Evolutionary conservation across 2,329 filamentous ascomycete species (phyloP).

Genomic region (Cercospora sp.): DNA sequence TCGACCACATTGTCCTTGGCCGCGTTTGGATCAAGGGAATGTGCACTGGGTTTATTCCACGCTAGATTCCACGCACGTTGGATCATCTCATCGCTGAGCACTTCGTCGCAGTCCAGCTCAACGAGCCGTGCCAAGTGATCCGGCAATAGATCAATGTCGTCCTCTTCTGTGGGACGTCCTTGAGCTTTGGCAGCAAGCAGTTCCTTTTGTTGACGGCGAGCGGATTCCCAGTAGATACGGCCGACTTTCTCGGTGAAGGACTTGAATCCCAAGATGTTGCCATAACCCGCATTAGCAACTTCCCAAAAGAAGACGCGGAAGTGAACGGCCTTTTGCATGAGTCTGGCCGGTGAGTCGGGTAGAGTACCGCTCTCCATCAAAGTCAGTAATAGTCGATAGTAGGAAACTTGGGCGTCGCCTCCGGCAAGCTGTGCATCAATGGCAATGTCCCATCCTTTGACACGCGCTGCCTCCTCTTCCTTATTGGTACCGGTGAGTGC

Average conservation of each 20-base stretch:
- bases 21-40: conserved; percentile 65
- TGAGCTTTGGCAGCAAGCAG: conserved; percentile 32
- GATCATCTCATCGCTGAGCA: conserved; percentile 73
- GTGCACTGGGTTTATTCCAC: conserved; percentile 76
- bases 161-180: conserved; percentile 39
- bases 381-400: conserved; percentile 79
- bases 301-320: conserved; percentile 88
- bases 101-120: conserved; percentile 76
- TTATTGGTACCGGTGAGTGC: conserved; percentile 75
- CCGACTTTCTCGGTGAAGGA: conserved; percentile 72
- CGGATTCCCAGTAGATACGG: conserved; percentile 76
- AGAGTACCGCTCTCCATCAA: conserved; percentile 85
- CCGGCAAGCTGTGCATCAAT: conserved; percentile 90
- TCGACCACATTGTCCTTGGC: conserved; percentile 82
- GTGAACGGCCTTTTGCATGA: conserved; percentile 92
- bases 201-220: conserved; percentile 61
- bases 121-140: conserved; percentile 74
- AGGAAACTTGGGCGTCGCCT: conserved; percentile 85
- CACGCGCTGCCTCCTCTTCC: conserved; percentile 80
- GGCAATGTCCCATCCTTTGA: conserved; percentile 91
- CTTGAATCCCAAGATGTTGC: conserved; percentile 65
- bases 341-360: conserved; percentile 74
- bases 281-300: conserved; percentile 64
- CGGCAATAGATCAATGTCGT: conserved; percentile 67
- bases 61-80: conserved; percentile 87